phyloP scores from a whole-genome alignment of 257 asterid genomes.

The Rhazya stricta region DNA sequence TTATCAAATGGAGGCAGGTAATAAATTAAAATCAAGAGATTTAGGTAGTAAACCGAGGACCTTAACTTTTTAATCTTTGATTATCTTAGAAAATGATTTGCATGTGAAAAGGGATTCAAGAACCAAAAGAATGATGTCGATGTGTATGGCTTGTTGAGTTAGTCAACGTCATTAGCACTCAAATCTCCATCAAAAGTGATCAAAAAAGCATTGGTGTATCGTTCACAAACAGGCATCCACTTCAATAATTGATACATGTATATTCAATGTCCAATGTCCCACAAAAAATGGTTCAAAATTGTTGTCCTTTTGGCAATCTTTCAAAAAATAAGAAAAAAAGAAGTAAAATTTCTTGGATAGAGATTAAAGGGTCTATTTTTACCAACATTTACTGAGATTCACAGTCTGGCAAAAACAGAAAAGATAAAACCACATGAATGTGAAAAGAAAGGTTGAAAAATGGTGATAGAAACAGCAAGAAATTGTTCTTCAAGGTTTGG shows the following conservation, averaged over 20 bases:
- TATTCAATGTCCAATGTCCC: not conserved
- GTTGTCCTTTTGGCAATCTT: not conserved
- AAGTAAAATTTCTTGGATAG: no score
- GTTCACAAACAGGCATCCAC: not conserved
- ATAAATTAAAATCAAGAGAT: no score
- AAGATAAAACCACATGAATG: not conserved
- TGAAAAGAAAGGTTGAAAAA: not conserved
- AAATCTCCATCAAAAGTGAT: conserved; percentile 13
- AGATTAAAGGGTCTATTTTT: no score
- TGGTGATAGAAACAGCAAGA: conserved; percentile 1
- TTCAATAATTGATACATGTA: conserved; percentile 2
- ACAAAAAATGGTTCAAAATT: not conserved
- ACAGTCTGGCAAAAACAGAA: not conserved
- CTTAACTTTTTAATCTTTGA: no score
- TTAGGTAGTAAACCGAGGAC: no score
- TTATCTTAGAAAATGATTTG: no score
- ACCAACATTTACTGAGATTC: no score
- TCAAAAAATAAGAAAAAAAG: no score
- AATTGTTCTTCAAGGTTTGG: conserved; percentile 15
- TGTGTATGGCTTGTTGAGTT: conserved; percentile 7
- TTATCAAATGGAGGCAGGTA: no score
- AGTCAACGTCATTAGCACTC: conserved; percentile 21
- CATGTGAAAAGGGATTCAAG: not conserved
- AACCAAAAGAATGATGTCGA: not conserved
- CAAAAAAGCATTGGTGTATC: not conserved